These are phyloP conservation scores for Rosa hybrid DNA, from an alignment of 331 rosid genomes.

Conservation along the genomic window DNA sequence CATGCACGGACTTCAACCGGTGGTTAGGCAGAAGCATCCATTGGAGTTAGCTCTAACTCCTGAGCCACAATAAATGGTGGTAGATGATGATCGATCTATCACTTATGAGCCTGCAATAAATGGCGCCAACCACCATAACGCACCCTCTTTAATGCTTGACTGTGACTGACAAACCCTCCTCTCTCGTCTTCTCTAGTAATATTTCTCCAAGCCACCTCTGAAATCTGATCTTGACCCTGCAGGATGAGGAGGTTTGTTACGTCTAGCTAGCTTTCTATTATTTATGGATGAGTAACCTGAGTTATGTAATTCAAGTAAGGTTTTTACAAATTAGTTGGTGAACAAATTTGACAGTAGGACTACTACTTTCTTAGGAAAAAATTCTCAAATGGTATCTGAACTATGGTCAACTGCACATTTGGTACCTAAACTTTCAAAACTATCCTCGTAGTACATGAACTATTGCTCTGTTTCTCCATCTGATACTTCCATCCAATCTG, in stretches of 20 bases:
- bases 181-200: background rate
- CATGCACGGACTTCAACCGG: slow-evolving; percentile 26
- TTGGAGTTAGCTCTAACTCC: slow-evolving; percentile 2
- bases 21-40: background rate
- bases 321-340: background rate
- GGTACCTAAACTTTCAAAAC: too few species aligned
- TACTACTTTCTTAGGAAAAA: background rate
- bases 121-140: background rate
- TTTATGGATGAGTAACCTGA: too few species aligned
- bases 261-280: too few species aligned
- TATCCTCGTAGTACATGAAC: too few species aligned
- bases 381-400: too few species aligned
- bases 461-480: too few species aligned
- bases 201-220: background rate
- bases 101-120: background rate
- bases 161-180: background rate
- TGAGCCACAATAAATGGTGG: background rate
- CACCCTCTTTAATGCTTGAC: background rate
- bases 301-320: background rate
- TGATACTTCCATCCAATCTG: too few species aligned
- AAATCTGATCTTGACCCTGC: background rate
- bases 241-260: background rate
- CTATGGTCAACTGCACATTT: too few species aligned
- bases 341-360: background rate
- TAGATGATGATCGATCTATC: background rate